Evolutionary conservation across 1,139 yeast species (phyloP), one percentile per base, ranked within the genome.

Genomic region (Pichia norvegensis): DNA sequence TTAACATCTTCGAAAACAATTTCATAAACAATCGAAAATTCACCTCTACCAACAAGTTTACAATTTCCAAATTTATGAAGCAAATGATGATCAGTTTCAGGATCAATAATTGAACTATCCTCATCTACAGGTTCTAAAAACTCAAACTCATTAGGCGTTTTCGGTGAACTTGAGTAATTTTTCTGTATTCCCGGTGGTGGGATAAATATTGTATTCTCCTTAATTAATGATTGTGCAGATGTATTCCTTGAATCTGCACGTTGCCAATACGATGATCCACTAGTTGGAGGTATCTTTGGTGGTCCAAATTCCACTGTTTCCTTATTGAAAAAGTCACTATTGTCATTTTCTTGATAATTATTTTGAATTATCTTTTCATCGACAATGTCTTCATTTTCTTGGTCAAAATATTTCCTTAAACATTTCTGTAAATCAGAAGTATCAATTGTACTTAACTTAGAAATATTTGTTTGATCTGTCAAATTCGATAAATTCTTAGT

Each of bases 1-100:
- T 76, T 78, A 36, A 76, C 76, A 45, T 76, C 68, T 59, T 82
- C 76, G 64, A 79, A 73, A 53, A 85, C 66, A 49, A 85, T 81
- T 57, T 85, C 87, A 64, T 79, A 92, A 13, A 95, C 97, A 40
- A 80, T 71, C 3, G 96, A 85, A 60, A 92, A 92, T 63, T 87
- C 95, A 20, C 98, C 97, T 37, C 76, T 70, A 4, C 95, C 96
- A 44, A 88, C 70, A 43, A 81, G 66, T 45, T 75, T 73, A 41
- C 90, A 87, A 45, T 76, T 66, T 1, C 79, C 85, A 65, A 90
- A 90, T 61, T 81, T 79, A 33, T 79, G 73, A 40, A 74, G 67
- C 50, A 87, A 69, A 59, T 79, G 85, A 39, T 76, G 76, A 57
- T 82, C 87, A 22, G 72, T 62, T 20, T 44, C 50, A 13, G 50